Base-by-base conservation (phyloP, 2,329 filamentous ascomycete species). In the Pyricularia pennisetigena region DNA sequence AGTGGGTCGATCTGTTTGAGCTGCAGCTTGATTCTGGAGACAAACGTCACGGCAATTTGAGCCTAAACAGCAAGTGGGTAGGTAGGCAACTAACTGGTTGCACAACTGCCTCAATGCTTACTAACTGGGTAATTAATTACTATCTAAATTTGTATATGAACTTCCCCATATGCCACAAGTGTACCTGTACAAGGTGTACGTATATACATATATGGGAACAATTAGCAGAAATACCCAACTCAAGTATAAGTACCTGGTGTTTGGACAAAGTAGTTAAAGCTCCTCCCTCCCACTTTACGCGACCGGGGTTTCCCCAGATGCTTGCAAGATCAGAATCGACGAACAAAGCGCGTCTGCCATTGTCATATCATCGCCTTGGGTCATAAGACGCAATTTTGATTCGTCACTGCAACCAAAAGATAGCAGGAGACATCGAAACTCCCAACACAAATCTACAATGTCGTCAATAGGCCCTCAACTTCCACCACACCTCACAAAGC, bases 391-490 rank as follows among this genome's bases (percentile, higher is more conserved):
- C 16, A 20, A 7, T 54, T 54, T n/a, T 49, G 3, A 1, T 49
- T 16, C 20, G 16, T 20, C 59, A 3, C 23, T n/a, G 23, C 28
- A 26, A 12, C n/a, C n/a, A 62, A n/a, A n/a, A n/a, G 16, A n/a
- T 54, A 54, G 16, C 41, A 54, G 41, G 28, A 3, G 23, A 26
- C 12, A 63, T 2, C 28, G 1, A 7, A 63, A 10, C 61, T n/a
- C 23, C 23, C 61, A 54, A n/a, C n/a, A 4, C 16, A 54, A 26
- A 28, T 24, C 24, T 32, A 78, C 23, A 24, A 92, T 92, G 89
- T 81, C 88, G 66, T 87, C 86, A 41, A 88, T 92, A 74, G 90
- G 90, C 5, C 90, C 91, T 16, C 82, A 88, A 70, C 77, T 93
- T 28, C 90, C 91, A 14, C 83, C 90, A 4, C 87, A 91, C 70